Evolutionary conservation across 2,329 filamentous ascomycete genomes (phyloP).

Genomic region (Fusarium sp.): DNA sequence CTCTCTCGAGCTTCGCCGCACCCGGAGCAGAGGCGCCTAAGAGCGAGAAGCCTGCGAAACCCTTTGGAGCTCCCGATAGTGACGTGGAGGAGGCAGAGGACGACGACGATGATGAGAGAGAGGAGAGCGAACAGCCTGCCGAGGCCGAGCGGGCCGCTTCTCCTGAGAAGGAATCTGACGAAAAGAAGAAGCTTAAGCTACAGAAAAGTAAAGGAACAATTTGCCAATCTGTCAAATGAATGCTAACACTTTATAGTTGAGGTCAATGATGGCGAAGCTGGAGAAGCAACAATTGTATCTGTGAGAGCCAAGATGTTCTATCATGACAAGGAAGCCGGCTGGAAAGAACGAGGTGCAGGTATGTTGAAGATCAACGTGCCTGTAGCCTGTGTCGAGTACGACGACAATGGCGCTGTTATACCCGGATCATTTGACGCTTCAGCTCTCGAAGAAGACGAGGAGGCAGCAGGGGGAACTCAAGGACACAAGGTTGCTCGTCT

Average conservation of each 20-base stretch:
- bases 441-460: constrained; percentile 59
- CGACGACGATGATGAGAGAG: constrained; percentile 54
- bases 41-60: constrained; percentile 72
- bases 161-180: constrained; percentile 67
- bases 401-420: constrained; percentile 62
- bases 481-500: constrained; percentile 72
- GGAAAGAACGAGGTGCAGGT: constrained; percentile 91
- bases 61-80: constrained; percentile 82
- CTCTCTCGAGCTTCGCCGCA: constrained; percentile 76
- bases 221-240: background rate
- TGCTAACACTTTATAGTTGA: constrained; percentile 61
- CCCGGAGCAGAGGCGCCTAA: constrained; percentile 62
- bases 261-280: constrained; percentile 88
- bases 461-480: constrained; percentile 43
- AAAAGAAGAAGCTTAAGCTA: constrained; percentile 73
- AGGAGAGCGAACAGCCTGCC: constrained; percentile 58
- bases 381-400: constrained; percentile 65
- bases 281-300: constrained; percentile 79
- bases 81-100: constrained; percentile 65
- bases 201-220: constrained; percentile 71
- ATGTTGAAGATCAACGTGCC: constrained; percentile 86
- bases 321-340: constrained; percentile 76
- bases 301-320: constrained; percentile 88
- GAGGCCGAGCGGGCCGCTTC: constrained; percentile 59
- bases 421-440: constrained; percentile 68